A percentile compares a stretch with the other conserved stretches of the same genome.
Evolutionary conservation across 345 rosid species (phyloP).

Genomic region (Rhodamnia rubescens): DNA sequence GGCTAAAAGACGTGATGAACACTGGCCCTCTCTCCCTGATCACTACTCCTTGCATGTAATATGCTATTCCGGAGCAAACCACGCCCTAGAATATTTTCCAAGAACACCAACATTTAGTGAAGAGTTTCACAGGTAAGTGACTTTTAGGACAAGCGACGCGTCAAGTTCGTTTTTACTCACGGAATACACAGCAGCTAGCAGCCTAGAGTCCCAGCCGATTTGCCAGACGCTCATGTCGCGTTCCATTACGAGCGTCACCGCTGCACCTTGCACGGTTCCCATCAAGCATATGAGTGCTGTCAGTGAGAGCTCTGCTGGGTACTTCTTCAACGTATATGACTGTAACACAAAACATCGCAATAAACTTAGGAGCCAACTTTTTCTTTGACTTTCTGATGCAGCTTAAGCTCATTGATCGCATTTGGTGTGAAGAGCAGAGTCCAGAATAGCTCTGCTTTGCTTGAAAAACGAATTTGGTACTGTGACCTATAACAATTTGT

Average conservation of each 20-base stretch:
- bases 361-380: background rate
- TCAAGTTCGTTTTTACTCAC: constrained; percentile 20
- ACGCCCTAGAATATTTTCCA: constrained; percentile 41
- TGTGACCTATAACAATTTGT: background rate
- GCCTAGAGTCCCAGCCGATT: constrained; percentile 63
- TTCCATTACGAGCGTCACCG: constrained; percentile 46
- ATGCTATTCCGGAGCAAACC: constrained; percentile 84
- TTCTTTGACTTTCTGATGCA: background rate
- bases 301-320: constrained; percentile 92
- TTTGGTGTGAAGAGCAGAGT: background rate
- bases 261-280: constrained; percentile 56
- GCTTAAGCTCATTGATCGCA: background rate
- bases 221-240: constrained; percentile 66
- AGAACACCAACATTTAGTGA: background rate
- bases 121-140: background rate
- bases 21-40: constrained; percentile 68
- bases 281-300: constrained; percentile 58
- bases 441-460: background rate
- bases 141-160: background rate
- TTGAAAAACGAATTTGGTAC: background rate
- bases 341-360: constrained; percentile 5
- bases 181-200: constrained; percentile 71
- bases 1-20: constrained; percentile 70
- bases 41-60: constrained; percentile 68
- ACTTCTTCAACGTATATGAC: constrained; percentile 63